Percentiles rank a stretch among this genome's conserved stretches.
phyloP scores from a whole-genome alignment of 441 rosid species.

The Brassica hybrid region DNA sequence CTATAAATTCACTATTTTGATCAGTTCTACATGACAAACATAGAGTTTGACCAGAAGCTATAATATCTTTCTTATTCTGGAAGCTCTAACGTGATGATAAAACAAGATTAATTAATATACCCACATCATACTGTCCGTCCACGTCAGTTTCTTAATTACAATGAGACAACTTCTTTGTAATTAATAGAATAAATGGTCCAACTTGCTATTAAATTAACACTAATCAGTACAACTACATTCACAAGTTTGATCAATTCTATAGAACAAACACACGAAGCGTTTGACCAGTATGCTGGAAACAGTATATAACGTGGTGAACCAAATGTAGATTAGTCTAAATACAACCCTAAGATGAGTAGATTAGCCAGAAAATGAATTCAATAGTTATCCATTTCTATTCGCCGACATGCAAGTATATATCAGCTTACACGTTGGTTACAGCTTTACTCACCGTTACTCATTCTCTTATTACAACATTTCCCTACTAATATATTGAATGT shows the following conservation, averaged over 20 bases:
- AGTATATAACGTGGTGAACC: neutral
- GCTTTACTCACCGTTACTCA: constrained; percentile 26
- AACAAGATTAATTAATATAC: neutral
- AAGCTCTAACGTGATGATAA: constrained; percentile 16
- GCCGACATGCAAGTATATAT: constrained; percentile 27
- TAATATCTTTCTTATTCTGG: neutral
- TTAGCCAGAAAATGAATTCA: constrained; percentile 5
- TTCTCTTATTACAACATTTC: neutral
- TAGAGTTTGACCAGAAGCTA: constrained; percentile 18
- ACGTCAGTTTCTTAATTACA: neutral
- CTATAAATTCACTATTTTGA: neutral
- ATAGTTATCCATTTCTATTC: constrained; percentile 33
- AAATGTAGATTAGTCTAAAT: constrained; percentile 4
- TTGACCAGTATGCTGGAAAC: neutral
- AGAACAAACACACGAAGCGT: no score
- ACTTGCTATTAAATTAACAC: constrained; percentile 24
- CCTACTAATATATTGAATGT: neutral
- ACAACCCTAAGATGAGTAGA: constrained; percentile 30
- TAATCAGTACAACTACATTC: neutral
- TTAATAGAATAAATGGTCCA: neutral
- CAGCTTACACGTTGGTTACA: constrained; percentile 43
- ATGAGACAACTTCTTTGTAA: neutral
- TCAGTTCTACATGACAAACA: constrained; percentile 23
- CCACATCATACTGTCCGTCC: neutral
- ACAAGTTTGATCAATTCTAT: constrained; percentile 15